These are phyloP conservation scores for Penicillium subrubescens DNA, from an alignment of 495 filamentous ascomycete genomes.

Conservation along the genomic window DNA sequence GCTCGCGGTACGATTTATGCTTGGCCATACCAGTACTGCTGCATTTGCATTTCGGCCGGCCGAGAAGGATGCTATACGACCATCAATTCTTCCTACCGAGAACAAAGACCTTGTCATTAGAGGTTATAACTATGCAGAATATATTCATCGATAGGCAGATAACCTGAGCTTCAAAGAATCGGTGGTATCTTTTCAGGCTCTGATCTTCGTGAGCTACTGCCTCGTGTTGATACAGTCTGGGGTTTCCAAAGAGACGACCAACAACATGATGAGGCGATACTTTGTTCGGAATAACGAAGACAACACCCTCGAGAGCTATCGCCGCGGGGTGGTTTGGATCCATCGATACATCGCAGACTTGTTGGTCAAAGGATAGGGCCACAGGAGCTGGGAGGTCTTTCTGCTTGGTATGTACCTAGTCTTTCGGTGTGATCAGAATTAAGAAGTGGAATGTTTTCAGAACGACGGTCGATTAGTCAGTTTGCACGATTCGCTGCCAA, in stretches of 20 bases:
- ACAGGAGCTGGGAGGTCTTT: background rate
- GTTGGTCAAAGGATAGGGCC: background rate
- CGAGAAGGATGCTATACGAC: background rate
- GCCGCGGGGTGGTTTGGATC: background rate
- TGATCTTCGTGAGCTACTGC: background rate
- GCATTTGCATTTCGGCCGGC: background rate
- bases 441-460: background rate
- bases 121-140: background rate
- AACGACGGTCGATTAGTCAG: background rate
- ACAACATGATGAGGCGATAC: background rate
- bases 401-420: background rate
- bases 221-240: background rate
- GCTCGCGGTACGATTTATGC: background rate
- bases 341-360: background rate
- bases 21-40: background rate
- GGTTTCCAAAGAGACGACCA: background rate
- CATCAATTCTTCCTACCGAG: background rate
- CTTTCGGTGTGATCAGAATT: background rate
- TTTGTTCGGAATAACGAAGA: background rate
- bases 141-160: background rate
- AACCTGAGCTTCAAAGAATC: background rate
- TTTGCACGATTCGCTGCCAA: background rate
- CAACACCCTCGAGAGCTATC: background rate
- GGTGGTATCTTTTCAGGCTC: background rate
- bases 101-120: background rate